phyloP scores from a whole-genome alignment of 2,329 filamentous ascomycete species.

The Venturia carpophila region DNA sequence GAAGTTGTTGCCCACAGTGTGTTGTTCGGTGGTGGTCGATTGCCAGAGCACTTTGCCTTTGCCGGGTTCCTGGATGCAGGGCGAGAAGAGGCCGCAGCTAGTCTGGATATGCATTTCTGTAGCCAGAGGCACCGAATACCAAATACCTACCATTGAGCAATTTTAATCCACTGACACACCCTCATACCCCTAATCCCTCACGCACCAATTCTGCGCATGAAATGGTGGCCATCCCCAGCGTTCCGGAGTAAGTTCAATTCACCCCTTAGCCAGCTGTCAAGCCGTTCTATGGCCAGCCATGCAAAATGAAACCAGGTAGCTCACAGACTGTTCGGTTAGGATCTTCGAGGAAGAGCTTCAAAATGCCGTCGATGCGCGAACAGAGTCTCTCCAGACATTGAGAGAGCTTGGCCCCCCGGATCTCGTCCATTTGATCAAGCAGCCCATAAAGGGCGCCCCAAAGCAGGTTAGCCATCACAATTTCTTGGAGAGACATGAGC shows the following conservation, averaged over 20 bases:
- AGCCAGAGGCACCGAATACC: background rate
- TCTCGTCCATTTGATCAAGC: slow-evolving; percentile 87
- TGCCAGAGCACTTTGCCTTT: too few relatives aligned
- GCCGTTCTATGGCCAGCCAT: background rate
- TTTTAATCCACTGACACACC: background rate
- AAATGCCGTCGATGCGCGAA: slow-evolving; percentile 85
- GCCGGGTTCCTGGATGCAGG: background rate
- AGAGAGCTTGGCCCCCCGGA: slow-evolving; percentile 94
- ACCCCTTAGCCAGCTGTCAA: background rate
- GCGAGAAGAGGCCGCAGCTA: background rate
- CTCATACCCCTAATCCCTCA: background rate
- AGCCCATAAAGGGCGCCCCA: slow-evolving; percentile 48
- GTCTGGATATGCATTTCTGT: background rate
- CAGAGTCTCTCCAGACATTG: slow-evolving; percentile 75
- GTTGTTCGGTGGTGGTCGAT: too few relatives aligned
- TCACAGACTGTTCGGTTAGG: slow-evolving; percentile 40
- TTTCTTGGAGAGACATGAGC: background rate
- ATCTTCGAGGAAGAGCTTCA: slow-evolving; percentile 90
- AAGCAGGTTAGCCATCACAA: slow-evolving; percentile 43
- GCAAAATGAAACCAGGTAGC: background rate
- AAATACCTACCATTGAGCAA: background rate
- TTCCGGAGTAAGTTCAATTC: slow-evolving; percentile 34
- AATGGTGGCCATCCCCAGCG: slow-evolving; percentile 37
- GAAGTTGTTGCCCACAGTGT: background rate
- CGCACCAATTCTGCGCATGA: background rate